Base-by-base conservation (phyloP, 129 eudicot genomes). In the Gnaphalium uliginosum region DNA sequence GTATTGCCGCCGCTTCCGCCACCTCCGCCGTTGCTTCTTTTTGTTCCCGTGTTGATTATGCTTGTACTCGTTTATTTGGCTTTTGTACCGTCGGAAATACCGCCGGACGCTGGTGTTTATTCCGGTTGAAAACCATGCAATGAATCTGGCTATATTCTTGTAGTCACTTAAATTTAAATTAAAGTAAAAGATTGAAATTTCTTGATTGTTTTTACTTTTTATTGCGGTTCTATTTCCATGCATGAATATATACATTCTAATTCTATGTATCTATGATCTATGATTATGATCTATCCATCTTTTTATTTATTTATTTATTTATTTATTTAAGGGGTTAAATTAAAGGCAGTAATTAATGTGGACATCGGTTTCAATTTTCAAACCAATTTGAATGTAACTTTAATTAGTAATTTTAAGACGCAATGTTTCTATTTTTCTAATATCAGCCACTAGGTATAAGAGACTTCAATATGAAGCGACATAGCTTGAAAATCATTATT, bases 1-100 rank as follows among this genome's bases (percentile, higher is more conserved):
- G 59, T 79, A 10, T 51, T 79, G 78, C 78, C 82, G 32, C 82
- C 82, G 6, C 78, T 79, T 11, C 82, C 82, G 25, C 82, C 82
- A 21, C 82, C 82, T 63, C 82, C 82, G 14, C 24, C 73, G 73
- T 26, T 72, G 78, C 68, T 79, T 57, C 82, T 79, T 66, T 21
- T 79, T n/a, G 32, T 79, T 0, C 82, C 82, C 68, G 82, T 79
- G 73, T 5, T 72, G 59, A 72, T 79, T 19, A 71, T 79, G 82
- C 53, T 57, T 2, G 78, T 79, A 6, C 78, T 79, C 0, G 30
- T 79, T 53, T 24, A 32, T 10, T 53, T 79, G 54, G 82, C 82
- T 5, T 79, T 72, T 72, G 73, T 66, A 11, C 78, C 82, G 48
- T 24, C 73, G 13, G 65, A 79, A 26, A 25, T 79, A 4, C 82